Conservation (phyloP, 23 red algal species). For the Pyropia yezoensis region DNA sequence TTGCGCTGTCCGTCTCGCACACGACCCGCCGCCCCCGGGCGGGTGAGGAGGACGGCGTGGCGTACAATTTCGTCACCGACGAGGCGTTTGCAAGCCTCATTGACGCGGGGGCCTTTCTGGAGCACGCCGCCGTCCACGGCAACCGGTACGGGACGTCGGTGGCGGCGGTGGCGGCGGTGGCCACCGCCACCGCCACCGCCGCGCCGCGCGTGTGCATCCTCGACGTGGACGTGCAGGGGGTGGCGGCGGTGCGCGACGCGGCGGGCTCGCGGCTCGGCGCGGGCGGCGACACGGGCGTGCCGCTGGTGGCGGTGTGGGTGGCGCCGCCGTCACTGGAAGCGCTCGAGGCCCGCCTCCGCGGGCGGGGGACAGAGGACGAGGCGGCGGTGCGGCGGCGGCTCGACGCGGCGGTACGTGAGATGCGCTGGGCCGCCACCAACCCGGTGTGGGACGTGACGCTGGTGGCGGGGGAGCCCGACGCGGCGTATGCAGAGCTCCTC, state of each 20-base stretch:
- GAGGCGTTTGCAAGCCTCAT: slow-evolving; percentile 61
- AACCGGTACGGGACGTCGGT: slow-evolving; percentile 89
- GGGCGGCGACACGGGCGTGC: slow-evolving; percentile 5
- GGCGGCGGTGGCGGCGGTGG: slow-evolving; percentile 47
- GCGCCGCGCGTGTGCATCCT: slow-evolving; percentile 52
- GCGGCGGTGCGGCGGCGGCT: slow-evolving; percentile 50
- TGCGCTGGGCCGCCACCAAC: slow-evolving; percentile 58
- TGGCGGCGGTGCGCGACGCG: slow-evolving; percentile 16
- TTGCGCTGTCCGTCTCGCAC: slow-evolving; percentile 72
- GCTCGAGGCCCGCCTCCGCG: slow-evolving; percentile 59
- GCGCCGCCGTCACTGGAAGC: slow-evolving; percentile 62
- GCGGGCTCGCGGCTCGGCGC: not conserved
- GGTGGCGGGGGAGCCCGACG: slow-evolving; percentile 62
- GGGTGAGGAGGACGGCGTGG: slow-evolving; percentile 59
- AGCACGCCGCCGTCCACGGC: slow-evolving; percentile 87
- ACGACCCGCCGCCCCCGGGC: slow-evolving; percentile 73
- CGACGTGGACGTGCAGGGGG: slow-evolving; percentile 87
- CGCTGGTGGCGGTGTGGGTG: slow-evolving; percentile 71
- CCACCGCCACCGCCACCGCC: not conserved
- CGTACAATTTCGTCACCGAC: slow-evolving; percentile 73
- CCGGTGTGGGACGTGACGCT: slow-evolving; percentile 72
- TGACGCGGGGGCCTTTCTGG: slow-evolving; percentile 58
- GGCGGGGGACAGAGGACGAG: slow-evolving; percentile 60
- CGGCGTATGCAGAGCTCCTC: slow-evolving; percentile 52
- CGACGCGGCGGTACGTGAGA: slow-evolving; percentile 64